Conservation (phyloP, 148 eudicot species). For the Cornus controversa region DNA sequence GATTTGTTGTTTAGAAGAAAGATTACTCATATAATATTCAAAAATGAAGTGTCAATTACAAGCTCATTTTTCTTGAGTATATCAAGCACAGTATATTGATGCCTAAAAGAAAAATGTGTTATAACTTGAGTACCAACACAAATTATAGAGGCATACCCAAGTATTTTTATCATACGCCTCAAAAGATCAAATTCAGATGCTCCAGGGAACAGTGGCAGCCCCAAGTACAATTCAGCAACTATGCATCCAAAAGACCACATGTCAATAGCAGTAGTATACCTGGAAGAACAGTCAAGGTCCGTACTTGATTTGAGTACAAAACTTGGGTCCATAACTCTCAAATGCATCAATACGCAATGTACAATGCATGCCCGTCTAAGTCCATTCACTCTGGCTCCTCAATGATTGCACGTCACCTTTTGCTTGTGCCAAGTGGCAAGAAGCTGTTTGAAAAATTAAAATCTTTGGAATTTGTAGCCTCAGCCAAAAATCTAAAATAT, state of each 20-base stretch:
- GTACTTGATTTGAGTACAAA: not conserved
- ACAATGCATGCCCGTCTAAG: not conserved
- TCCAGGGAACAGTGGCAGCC: constrained; percentile 94
- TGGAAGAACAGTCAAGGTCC: constrained; percentile 55
- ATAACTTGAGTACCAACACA: constrained; percentile 11
- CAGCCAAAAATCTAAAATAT: not conserved
- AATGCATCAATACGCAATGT: constrained; percentile 2
- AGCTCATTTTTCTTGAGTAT: no score
- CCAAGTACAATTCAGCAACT: constrained; percentile 92
- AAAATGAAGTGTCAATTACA: not conserved
- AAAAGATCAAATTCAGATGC: constrained; percentile 95
- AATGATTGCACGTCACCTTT: not conserved
- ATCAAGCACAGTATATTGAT: no score
- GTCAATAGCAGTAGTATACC: constrained; percentile 94
- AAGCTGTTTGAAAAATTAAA: not conserved
- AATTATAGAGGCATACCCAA: constrained; percentile 59
- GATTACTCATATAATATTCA: not conserved
- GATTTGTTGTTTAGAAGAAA: not conserved
- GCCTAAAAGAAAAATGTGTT: not conserved
- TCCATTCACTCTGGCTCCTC: not conserved
- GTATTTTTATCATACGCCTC: constrained; percentile 83
- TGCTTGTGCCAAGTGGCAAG: not conserved
- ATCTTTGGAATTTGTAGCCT: not conserved
- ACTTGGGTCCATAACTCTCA: not conserved
- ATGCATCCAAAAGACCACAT: constrained; percentile 99